These are phyloP conservation scores for Calonectria leucothoes DNA, from an alignment of 2,329 filamentous ascomycete genomes.

Conservation along the genomic window DNA sequence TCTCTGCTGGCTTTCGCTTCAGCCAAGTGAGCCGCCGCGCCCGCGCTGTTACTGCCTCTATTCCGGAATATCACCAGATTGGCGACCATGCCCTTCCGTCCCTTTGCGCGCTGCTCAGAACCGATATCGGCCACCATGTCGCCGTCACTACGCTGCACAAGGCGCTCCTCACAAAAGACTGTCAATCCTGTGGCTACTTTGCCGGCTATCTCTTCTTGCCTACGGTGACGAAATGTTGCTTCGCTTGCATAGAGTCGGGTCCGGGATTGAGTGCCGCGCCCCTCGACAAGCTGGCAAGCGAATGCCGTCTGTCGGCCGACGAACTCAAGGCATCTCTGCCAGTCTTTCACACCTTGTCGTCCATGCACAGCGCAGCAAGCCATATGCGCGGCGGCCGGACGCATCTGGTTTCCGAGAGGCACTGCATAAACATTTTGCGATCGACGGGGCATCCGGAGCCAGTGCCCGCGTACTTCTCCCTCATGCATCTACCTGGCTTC, in stretches of 20 bases:
- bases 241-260: constrained; percentile 17
- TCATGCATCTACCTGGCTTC: constrained; percentile 19
- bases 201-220: constrained; percentile 20
- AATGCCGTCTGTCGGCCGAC: neutral
- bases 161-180: constrained; percentile 14
- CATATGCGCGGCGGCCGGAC: neutral
- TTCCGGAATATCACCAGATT: constrained; percentile 21
- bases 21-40: constrained; percentile 17
- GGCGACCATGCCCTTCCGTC: constrained; percentile 15
- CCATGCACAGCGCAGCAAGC: neutral
- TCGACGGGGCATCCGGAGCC: constrained; percentile 14
- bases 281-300: constrained; percentile 12
- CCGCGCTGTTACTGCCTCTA: constrained; percentile 5
- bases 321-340: constrained; percentile 10
- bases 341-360: constrained; percentile 13
- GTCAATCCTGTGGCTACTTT: constrained; percentile 16
- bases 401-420: constrained; percentile 12
- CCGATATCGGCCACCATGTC: constrained; percentile 20
- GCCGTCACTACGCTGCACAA: constrained; percentile 17
- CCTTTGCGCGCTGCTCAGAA: constrained; percentile 16
- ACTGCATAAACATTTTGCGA: constrained; percentile 15
- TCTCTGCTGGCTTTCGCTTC: constrained; percentile 18
- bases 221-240: constrained; percentile 18
- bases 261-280: constrained; percentile 21
- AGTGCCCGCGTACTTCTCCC: constrained; percentile 14